phyloP scores from a whole-genome alignment of 169 alveolate species.

The Cryptosporidium parvum region DNA sequence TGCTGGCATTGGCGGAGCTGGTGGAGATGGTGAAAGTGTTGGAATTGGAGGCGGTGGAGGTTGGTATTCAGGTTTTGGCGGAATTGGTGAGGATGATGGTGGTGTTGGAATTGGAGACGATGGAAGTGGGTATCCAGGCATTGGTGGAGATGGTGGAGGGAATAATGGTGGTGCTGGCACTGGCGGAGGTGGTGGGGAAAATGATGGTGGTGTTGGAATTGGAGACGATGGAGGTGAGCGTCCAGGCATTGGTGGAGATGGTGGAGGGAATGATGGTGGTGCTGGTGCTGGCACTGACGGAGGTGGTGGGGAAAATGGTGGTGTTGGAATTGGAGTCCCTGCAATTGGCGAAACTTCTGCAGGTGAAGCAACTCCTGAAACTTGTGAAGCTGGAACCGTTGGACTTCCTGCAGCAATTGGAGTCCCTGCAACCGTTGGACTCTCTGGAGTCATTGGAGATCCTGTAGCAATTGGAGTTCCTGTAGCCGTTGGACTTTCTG shows the following conservation, averaged over 20 bases:
- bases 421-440: slow-evolving; percentile 24
- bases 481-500: neutral
- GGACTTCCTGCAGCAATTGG: slow-evolving; percentile 9
- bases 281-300: neutral
- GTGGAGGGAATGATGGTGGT: neutral
- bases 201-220: neutral
- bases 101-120: neutral
- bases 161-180: neutral
- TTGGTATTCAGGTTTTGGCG: neutral
- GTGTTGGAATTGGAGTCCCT: neutral
- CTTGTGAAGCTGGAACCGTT: neutral
- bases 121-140: neutral
- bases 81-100: too few relatives aligned
- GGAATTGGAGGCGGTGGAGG: neutral
- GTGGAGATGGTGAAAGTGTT: slow-evolving; percentile 27
- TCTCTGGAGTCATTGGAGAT: neutral
- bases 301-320: neutral
- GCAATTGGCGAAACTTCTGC: too few relatives aligned
- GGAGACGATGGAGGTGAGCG: neutral
- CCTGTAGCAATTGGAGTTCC: too few relatives aligned
- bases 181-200: neutral
- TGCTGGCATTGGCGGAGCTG: slow-evolving; percentile 9
- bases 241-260: neutral
- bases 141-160: neutral
- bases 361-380: neutral